Conservation (phyloP, 2,329 filamentous ascomycete genomes). For the Monosporascus sp. region DNA sequence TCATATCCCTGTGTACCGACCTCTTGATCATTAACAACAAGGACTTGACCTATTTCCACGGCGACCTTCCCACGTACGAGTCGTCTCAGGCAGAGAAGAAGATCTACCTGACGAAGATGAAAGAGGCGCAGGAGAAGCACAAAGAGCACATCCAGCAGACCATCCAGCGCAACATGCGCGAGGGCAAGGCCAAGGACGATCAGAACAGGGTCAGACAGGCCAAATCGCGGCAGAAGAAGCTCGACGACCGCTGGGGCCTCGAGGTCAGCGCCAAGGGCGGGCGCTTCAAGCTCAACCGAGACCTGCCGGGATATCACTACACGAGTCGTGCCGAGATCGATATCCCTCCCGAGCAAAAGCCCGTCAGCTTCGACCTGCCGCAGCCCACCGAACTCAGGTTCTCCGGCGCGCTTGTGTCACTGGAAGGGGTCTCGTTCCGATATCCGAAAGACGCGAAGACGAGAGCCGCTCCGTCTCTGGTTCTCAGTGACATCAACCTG, state of each 20-base stretch:
- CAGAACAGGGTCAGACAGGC: conserved; percentile 84
- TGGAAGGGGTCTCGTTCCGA: conserved; percentile 64
- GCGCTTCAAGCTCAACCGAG: conserved; percentile 76
- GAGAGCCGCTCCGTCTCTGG: conserved; percentile 31
- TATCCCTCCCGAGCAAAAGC: conserved; percentile 57
- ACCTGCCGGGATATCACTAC: conserved; percentile 58
- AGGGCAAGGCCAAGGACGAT: conserved; percentile 72
- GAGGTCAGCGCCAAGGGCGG: conserved; percentile 66
- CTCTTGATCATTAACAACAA: conserved; percentile 71
- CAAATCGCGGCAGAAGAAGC: conserved; percentile 76
- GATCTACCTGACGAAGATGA: conserved; percentile 66
- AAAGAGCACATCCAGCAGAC: conserved; percentile 75
- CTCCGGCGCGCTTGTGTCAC: conserved; percentile 65
- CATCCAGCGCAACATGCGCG: conserved; percentile 67
- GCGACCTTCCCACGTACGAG: conserved; percentile 69
- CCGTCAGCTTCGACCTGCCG: conserved; percentile 53
- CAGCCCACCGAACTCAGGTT: conserved; percentile 67
- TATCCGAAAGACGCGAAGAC: conserved; percentile 40
- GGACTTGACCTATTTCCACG: conserved; percentile 66
- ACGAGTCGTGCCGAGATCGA: conserved; percentile 63
- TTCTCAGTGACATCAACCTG: conserved; percentile 60
- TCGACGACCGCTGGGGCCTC: conserved; percentile 75
- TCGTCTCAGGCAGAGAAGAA: conserved; percentile 61
- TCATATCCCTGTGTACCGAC: conserved; percentile 72
- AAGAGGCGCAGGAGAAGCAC: conserved; percentile 76